Evolutionary conservation across 768 basidiomycete species (phyloP), one percentile per base, ranked within the genome.

Genomic region (Hygrophorus russula): DNA sequence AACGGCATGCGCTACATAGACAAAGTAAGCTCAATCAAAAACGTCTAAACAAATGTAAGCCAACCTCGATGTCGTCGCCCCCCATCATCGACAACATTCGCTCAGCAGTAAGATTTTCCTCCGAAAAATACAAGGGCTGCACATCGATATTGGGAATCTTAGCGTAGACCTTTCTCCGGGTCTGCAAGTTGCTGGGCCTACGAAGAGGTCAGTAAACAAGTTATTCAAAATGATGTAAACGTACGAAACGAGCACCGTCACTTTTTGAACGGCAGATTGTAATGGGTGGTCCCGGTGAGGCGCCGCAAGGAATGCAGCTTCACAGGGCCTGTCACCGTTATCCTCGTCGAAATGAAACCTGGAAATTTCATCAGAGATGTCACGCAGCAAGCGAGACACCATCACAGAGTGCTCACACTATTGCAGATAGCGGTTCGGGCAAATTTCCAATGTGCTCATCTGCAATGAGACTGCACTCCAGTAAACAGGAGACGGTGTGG

Each of bases 81-180:
- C 72, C 71, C 73, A 75, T 75, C 63, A 75, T 66, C 2, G 71
- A 68, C 13, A 75, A 46, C 47, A 76, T 71, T 2, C 71, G 69
- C 12, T 68, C 55, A 0, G 69, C 70, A 44, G 72, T 72, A 1
- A 76, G 61, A 39, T 76, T 73, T 4, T 61, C 47, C 41, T 71
- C 64, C 5, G 56, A 57, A 35, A 75, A 59, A 4, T 63, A 51
- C 18, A 75, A 48, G 0, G 71, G 67, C 17, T 64, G 57, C 0
- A 75, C 70, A 0, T 41, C 51, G 5, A 75, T 55, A n/a, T 58
- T 51, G 0, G 47, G 17, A 29, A 52, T 32, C 14, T 38, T 18
- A 17, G 48, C 45, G 28, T 52, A 52, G 2, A 45, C 46, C 18
- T 41, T 38, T 15, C 43, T 34, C 13, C 51, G 45, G 13, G 45